A percentile compares a stretch with the other conserved stretches of the same genome.
phyloP scores from a whole-genome alignment of 768 basidiomycete species.

The Exsudoporus frostii region DNA sequence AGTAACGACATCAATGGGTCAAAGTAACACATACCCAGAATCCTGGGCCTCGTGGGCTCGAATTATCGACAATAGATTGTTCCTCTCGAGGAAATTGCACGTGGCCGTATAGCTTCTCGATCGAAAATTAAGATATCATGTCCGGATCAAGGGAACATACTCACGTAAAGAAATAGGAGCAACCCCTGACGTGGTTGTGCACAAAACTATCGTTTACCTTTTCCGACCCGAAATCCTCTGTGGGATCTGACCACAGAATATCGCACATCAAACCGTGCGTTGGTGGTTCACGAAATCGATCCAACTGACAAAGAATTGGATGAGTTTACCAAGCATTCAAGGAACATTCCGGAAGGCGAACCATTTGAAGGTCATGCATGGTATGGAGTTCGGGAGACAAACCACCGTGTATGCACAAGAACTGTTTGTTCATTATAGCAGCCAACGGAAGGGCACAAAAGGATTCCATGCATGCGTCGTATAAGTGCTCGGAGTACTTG shows the following conservation, averaged over 20 bases:
- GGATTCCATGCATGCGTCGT: slow-evolving; percentile 70
- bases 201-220: slow-evolving; percentile 62
- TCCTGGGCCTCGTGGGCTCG: slow-evolving; percentile 98
- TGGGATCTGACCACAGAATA: slow-evolving; percentile 71
- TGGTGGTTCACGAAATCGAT: slow-evolving; percentile 71
- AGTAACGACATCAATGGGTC: background rate
- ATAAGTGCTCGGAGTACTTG: slow-evolving; percentile 73
- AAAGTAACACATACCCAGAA: slow-evolving; percentile 61
- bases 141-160: slow-evolving; percentile 13
- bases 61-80: slow-evolving; percentile 87
- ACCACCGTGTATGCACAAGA: slow-evolving; percentile 73
- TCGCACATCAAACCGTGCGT: slow-evolving; percentile 76
- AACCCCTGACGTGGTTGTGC: slow-evolving; percentile 72
- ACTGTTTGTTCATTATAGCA: slow-evolving; percentile 79
- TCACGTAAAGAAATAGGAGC: slow-evolving; percentile 74
- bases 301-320: slow-evolving; percentile 41
- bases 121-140: background rate
- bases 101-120: slow-evolving; percentile 72
- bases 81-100: slow-evolving; percentile 90
- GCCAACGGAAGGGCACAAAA: slow-evolving; percentile 72
- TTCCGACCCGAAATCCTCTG: slow-evolving; percentile 70
- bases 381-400: slow-evolving; percentile 69
- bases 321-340: background rate
- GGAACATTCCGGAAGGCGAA: slow-evolving; percentile 28
- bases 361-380: slow-evolving; percentile 60